Conservation (phyloP, 768 basidiomycete genomes). For the Kwoniella europaea region DNA sequence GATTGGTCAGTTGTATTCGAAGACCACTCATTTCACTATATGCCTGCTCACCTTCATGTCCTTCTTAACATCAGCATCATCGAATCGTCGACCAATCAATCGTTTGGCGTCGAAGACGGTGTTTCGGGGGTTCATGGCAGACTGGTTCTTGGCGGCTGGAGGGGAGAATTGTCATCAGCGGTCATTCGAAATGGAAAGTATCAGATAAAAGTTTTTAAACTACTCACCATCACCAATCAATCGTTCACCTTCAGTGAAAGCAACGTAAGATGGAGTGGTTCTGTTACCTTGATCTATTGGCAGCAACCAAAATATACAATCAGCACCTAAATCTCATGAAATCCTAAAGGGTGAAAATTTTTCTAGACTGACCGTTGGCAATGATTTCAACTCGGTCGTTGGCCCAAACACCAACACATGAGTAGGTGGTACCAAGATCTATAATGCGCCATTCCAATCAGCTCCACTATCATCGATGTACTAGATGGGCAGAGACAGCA, state of each 20-base stretch:
- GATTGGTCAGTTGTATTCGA: not conserved
- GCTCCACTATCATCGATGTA: not conserved
- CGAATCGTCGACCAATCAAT: constrained; percentile 95
- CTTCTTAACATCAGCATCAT: constrained; percentile 65
- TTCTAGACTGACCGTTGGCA: constrained; percentile 50
- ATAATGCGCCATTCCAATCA: not conserved
- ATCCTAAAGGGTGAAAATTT: constrained; percentile 2
- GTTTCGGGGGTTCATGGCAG: constrained; percentile 99
- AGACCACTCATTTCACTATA: not conserved
- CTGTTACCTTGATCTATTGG: constrained; percentile 79
- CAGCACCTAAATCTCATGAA: not conserved
- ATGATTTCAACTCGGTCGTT: constrained; percentile 61
- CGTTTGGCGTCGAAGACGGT: constrained; percentile 99
- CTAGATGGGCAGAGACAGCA: not conserved
- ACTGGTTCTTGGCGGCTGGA: constrained; percentile 71
- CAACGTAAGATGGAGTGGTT: constrained; percentile 98
- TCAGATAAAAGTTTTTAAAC: not conserved
- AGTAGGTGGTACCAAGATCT: constrained; percentile 61
- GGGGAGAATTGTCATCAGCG: not conserved
- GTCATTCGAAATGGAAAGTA: not conserved
- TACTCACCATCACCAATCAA: constrained; percentile 90
- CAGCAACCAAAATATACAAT: constrained; percentile 8
- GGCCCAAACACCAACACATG: constrained; percentile 60
- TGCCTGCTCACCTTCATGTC: constrained; percentile 61
- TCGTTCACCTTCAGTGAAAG: constrained; percentile 94